A percentile compares a stretch with the other conserved stretches of the same genome.
phyloP scores from a whole-genome alignment of 352 stramenopile genomes.

The Globisporangium spinosum region DNA sequence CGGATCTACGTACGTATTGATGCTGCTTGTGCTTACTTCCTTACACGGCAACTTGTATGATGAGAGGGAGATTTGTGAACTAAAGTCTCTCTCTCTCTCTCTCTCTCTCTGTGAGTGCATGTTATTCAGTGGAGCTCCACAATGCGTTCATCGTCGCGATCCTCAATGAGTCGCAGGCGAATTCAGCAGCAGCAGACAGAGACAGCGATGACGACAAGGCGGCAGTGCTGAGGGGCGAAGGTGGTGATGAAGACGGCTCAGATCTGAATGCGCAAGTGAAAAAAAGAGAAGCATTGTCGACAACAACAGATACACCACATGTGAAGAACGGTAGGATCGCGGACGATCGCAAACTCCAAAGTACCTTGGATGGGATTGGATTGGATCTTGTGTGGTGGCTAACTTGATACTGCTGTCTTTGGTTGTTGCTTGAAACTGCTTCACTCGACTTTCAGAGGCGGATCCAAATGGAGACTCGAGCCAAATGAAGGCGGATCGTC shows the following conservation, averaged over 20 bases:
- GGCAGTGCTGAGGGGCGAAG: not conserved
- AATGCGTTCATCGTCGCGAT: constrained; percentile 60
- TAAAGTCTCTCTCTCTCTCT: too few species aligned
- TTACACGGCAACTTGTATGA: too few species aligned
- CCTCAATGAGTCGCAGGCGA: constrained; percentile 30
- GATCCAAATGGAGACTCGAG: not conserved
- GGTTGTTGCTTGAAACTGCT: not conserved
- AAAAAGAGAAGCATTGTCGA: not conserved
- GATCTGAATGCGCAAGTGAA: not conserved
- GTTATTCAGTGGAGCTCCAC: constrained; percentile 38
- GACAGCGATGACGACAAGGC: not conserved
- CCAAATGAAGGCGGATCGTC: not conserved
- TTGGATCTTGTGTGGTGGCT: not conserved
- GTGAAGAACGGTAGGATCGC: not conserved
- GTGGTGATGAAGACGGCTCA: not conserved
- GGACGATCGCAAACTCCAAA: not conserved
- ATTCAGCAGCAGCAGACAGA: not conserved
- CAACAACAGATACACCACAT: not conserved
- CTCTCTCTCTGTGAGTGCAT: too few species aligned
- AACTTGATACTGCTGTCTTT: not conserved
- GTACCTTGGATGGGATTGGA: not conserved
- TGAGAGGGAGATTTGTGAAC: too few species aligned
- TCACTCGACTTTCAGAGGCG: not conserved
- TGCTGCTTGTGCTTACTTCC: not conserved
- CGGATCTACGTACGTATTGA: constrained; percentile 23